Conservation (phyloP, 1,284 basidiomycete genomes). For the Malassezia dermatis region DNA sequence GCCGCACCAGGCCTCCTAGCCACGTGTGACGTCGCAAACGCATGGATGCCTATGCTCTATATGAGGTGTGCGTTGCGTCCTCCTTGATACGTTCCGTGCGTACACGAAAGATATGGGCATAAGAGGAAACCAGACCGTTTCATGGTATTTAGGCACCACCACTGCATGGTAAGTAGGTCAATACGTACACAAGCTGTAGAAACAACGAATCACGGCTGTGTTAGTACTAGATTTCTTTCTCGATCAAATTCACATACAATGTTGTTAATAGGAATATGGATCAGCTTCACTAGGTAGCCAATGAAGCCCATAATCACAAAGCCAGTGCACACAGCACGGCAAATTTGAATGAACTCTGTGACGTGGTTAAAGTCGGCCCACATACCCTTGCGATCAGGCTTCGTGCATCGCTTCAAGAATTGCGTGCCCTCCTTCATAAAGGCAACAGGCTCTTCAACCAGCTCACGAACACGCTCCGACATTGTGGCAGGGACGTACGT, state of each 20-base stretch:
- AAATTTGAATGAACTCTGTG: constrained; percentile 46
- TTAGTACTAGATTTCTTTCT: not conserved
- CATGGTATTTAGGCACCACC: constrained; percentile 12
- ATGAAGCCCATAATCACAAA: constrained; percentile 48
- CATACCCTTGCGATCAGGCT: constrained; percentile 85
- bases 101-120: not conserved
- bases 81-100: too few species aligned
- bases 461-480: constrained; percentile 82
- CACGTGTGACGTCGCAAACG: not conserved
- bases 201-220: not conserved
- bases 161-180: constrained; percentile 3
- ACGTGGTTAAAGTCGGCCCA: constrained; percentile 5
- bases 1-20: not conserved
- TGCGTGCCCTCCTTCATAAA: constrained; percentile 88
- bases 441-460: constrained; percentile 79
- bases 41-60: not conserved
- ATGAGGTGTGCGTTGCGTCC: not conserved
- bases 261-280: constrained; percentile 47
- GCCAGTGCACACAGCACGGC: constrained; percentile 44
- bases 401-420: constrained; percentile 93
- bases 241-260: constrained; percentile 30
- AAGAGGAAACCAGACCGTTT: not conserved
- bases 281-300: constrained; percentile 48
- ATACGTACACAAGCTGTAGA: constrained; percentile 18
- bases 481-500: constrained; percentile 49